These are phyloP conservation scores for Backusella tuberculispora DNA, from an alignment of 192 early-diverging fungal species.

Conservation along the genomic window DNA sequence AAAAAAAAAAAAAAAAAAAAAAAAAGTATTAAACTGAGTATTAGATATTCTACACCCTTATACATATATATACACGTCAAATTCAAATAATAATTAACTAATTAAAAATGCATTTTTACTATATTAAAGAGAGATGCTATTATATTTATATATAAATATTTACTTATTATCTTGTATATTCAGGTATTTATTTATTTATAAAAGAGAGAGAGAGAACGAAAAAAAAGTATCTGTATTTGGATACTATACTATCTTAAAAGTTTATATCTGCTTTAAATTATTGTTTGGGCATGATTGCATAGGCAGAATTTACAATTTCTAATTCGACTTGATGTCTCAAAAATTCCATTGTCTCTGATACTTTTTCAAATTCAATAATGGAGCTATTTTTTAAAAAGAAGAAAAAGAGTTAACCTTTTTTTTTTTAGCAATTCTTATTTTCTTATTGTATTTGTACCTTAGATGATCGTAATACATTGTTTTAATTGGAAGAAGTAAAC, in stretches of 20 bases:
- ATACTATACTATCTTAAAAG: not conserved
- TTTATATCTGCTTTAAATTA: not conserved
- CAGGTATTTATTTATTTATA: no score
- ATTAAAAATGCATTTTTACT: no score
- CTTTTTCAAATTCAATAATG: constrained; percentile 29
- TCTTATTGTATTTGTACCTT: constrained; percentile 39
- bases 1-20: no score
- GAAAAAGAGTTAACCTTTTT: constrained; percentile 1
- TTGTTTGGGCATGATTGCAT: not conserved
- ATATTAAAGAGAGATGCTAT: no score
- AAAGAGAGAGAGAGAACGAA: not conserved
- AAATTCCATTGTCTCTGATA: constrained; percentile 18
- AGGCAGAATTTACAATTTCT: constrained; percentile 31
- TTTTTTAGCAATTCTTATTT: constrained; percentile 10
- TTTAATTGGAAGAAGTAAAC: constrained; percentile 58
- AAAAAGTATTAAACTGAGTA: no score
- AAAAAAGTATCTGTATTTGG: not conserved
- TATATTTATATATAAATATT: no score
- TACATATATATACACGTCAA: no score
- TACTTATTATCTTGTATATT: no score
- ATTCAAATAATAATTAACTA: no score
- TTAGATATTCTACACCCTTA: no score
- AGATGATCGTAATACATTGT: constrained; percentile 47
- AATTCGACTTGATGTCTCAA: constrained; percentile 25
- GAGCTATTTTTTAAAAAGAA: not conserved